These are phyloP conservation scores for Prunus padus DNA, from an alignment of 306 rosid species.

Conservation along the genomic window DNA sequence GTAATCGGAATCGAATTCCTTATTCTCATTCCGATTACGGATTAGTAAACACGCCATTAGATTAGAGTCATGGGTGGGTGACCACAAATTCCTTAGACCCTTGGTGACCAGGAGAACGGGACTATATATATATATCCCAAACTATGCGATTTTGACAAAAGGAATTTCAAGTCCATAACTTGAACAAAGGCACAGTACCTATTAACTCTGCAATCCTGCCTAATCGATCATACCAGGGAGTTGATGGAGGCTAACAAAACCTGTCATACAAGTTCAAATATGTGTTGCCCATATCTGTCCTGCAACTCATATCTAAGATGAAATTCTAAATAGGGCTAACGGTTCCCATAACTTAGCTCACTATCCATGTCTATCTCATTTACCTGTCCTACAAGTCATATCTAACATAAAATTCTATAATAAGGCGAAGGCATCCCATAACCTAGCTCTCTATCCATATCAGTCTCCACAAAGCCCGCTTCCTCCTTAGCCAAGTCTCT, in stretches of 20 bases:
- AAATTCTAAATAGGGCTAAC: background rate
- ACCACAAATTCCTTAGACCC: too few relatives aligned
- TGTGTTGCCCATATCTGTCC: background rate
- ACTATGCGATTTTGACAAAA: background rate
- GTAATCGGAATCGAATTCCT: too few relatives aligned
- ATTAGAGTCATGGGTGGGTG: too few relatives aligned
- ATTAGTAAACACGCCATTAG: too few relatives aligned
- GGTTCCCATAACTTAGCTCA: background rate
- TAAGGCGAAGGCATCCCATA: background rate
- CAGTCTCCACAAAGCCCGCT: background rate
- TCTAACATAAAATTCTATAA: background rate
- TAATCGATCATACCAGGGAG: background rate
- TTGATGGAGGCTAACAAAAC: background rate
- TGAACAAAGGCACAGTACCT: background rate
- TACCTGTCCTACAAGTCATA: background rate
- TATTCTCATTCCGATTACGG: too few relatives aligned
- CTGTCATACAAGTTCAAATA: background rate
- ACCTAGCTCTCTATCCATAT: background rate
- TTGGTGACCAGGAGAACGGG: too few relatives aligned
- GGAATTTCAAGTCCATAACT: background rate
- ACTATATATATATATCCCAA: background rate
- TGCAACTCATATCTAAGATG: too few relatives aligned
- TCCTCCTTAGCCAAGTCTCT: constrained; percentile 6
- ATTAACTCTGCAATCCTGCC: background rate
- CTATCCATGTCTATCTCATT: constrained; percentile 1